Base-by-base conservation (phyloP, 331 rosid genomes). In the Pyracantha coccinea region DNA sequence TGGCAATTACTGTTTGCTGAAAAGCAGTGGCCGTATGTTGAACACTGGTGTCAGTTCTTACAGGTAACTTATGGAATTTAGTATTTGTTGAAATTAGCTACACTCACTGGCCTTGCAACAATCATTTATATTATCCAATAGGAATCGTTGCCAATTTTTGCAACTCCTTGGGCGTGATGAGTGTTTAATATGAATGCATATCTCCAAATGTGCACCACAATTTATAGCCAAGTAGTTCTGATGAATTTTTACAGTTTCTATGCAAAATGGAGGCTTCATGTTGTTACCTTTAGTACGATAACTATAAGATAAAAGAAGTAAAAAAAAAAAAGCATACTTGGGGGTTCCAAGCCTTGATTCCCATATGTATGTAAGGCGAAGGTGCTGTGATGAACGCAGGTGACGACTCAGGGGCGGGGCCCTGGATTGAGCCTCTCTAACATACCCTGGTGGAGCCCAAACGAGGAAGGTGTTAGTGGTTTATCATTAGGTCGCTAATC, bases 1-100 rank as follows among this genome's bases (percentile, higher is more conserved):
- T 95, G 99, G 99, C 97, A 95, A 83, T 89, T 95, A 81, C 81
- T 95, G 66, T 95, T 92, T 85, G 98, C 98, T 8, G 99, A 95
- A 84, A 95, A 81, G 88, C 97, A 90, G 86, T 95, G 99, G 99
- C 96, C 93, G 9, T 81, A 86, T 79, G 98, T 95, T 58, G 99
- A 95, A 75, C 97, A 88, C 68, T 95, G 99, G 99, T 90, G 98
- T 85, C 98, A 92, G 79, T 95, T 95, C 87, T 85, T 95, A 78
- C 97, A 92, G 97, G 99, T 95, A 69, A 75, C 29, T 76, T 77
- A 41, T 3, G 2, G 29, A 20, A 38, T 72, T 57, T 64, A 72
- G 55, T 17, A 57, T 55, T 21, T 71, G 54, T 55, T 72, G 31
- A 21, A 57, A 21, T 28, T 32, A 54, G 50, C 31, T 17, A 21